Base-by-base conservation (phyloP, 257 asterid species). In the Nicotiana paniculata region DNA sequence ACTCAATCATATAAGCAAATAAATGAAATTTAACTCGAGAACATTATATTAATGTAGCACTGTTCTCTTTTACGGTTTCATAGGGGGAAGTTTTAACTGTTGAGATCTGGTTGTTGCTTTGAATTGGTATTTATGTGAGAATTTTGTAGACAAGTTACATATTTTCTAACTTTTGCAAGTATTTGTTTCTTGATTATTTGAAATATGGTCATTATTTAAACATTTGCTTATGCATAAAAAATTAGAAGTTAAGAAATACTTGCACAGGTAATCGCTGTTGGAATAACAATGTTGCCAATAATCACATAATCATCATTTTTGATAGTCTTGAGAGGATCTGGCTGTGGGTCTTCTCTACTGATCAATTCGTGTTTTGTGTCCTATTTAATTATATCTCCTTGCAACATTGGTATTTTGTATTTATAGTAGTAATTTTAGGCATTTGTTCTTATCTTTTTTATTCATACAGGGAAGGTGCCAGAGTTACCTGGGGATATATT, bases 401-500 rank as follows among this genome's bases (percentile, higher is more conserved):
- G 79, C 24, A 1, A 43, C 78, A 72, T 12, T 46, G 33, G 37
- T 72, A 24, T 24, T 72, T 46, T 12, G 13, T 72, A 16, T 46
- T 70, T 46, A 0, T 15, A 72, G 35, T 24, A 46, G 37, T 46
- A 21, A 46, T 13, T 46, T 1, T 72, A 46, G 0, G 21, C 16
- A 72, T 26, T 74, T 26, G 43, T 74, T 74, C 79, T 48, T 48
- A 48, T 75, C 28, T 48, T 61, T 83, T 37, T 53, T 83, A 48
- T 78, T 35, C 81, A 86, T 72, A 69, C 92, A 96, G 99, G 96
- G 98, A 96, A 93, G 99, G 99, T 80, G 89, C 99, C 11, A 88
- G 91, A 83, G 99, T 96, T 80, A 92, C 88, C 65, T 96, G 99
- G 99, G 98, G 98, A 78, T 94, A 96, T 83, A 78, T 96, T 79